Base-by-base conservation (phyloP, 2,329 filamentous ascomycete species). In the Harringtonia aguacate region DNA sequence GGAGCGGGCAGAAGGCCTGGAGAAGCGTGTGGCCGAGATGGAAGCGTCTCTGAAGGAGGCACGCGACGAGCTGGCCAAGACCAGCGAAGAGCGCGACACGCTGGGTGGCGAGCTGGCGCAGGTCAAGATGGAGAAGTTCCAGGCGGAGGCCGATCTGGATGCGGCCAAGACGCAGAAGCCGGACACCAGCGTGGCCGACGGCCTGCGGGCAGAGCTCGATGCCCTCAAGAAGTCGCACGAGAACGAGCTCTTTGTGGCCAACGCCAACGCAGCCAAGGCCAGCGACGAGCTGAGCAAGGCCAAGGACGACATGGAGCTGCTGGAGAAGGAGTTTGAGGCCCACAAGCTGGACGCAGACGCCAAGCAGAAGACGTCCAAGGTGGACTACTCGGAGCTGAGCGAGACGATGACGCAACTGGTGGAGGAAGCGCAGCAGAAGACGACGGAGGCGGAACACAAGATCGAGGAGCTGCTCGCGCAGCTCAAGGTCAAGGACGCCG, bases 321-420 rank as follows among this genome's bases (percentile, higher is more conserved):
- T 64, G 2, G 61, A 69, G 48, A 73, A 75, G 57, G 73, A 77
- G 41, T 61, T 79, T 1, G 70, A 75, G 48, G 67, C 71, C 8
- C 62, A 70, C 52, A 69, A 66, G 58, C 63, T 68, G 20, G 29
- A 38, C 20, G 36, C 29, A 12, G 69, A 72, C 12, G 67, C 68
- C 12, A 69, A 68, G 56, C 54, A 64, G 42, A 76, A 77, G 69
- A 75, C 68, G n/a, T 65, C 71, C 38, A 65, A 68, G 57, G 66
- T 69, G n/a, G 75, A 79, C 56, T 79, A 77, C 59, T 69, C 73
- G 55, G 75, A 79, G 50, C 72, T 81, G 63, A 73, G 77, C 55
- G 75, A 81, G 41, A 77, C 72, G 48, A 68, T 81, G 65, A 78
- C 72, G 5, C 61, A 72, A 51, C 62, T 81, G 43, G 67, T 79